Conservation (phyloP, 1,284 basidiomycete species). For the Fereydounia khargensis region DNA sequence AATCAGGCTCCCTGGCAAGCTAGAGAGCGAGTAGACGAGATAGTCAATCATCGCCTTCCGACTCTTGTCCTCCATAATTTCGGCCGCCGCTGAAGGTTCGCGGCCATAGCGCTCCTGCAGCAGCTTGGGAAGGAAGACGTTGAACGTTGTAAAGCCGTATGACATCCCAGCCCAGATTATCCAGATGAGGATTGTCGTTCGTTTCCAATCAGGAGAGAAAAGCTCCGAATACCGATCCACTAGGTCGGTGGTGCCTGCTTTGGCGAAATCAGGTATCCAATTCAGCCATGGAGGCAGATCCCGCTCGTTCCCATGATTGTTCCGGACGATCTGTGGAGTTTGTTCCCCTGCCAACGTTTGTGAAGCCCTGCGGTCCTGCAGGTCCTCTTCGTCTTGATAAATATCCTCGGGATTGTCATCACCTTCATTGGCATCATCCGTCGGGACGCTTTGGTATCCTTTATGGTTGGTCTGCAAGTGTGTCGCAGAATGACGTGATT, state of each 20-base stretch:
- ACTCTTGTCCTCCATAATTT: conserved; percentile 16
- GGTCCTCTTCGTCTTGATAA: conserved; percentile 2
- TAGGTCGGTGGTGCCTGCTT: conserved; percentile 17
- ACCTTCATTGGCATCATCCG: not conserved
- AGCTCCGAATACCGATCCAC: conserved; percentile 71
- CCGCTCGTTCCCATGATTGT: too few species aligned
- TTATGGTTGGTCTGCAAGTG: too few species aligned
- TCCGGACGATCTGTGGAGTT: too few species aligned
- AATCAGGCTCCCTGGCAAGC: conserved; percentile 63
- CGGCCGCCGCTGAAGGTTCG: not conserved
- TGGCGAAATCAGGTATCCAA: conserved; percentile 24
- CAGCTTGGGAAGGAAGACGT: conserved; percentile 88
- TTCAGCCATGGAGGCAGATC: conserved; percentile 14
- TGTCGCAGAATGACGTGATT: too few species aligned
- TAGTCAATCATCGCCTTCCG: conserved; percentile 30
- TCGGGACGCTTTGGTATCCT: not conserved
- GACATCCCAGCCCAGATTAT: conserved; percentile 48
- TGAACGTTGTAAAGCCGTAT: conserved; percentile 89
- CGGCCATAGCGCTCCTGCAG: conserved; percentile 58
- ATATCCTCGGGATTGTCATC: not conserved
- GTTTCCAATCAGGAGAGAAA: conserved; percentile 75
- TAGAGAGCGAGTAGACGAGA: conserved; percentile 45
- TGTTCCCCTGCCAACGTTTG: too few species aligned
- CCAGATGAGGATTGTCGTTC: conserved; percentile 69
- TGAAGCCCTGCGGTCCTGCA: conserved; percentile 1